phyloP scores from a whole-genome alignment of 1,139 yeast genomes.

The Blastobotrys persicus region DNA sequence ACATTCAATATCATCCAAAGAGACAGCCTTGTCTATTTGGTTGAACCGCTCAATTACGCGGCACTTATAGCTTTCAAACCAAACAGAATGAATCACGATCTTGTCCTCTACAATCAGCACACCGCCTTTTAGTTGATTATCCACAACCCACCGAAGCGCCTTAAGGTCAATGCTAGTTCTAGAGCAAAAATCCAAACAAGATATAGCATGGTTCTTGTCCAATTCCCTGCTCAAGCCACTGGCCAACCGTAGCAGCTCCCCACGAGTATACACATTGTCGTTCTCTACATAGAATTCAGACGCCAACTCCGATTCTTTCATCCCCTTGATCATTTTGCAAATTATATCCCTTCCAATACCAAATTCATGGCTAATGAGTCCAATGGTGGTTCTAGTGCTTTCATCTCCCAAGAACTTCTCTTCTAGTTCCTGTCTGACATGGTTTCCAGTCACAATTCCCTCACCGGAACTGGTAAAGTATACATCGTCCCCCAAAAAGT shows the following conservation, averaged over 20 bases:
- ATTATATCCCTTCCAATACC: constrained; percentile 20
- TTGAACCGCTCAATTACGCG: constrained; percentile 1
- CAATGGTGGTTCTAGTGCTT: constrained; percentile 22
- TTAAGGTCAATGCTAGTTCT: constrained; percentile 9
- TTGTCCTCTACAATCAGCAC: constrained; percentile 3
- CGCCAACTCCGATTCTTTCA: background rate
- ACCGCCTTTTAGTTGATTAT: background rate
- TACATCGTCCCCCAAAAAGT: constrained; percentile 21
- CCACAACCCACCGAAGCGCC: constrained; percentile 13
- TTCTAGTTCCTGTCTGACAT: constrained; percentile 21
- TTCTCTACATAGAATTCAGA: constrained; percentile 14
- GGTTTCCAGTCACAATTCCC: constrained; percentile 23
- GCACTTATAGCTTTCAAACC: background rate
- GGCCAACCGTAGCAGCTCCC: constrained; percentile 12
- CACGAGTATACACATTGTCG: constrained; percentile 14
- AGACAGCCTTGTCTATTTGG: background rate
- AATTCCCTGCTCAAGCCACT: background rate
- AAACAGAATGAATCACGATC: background rate
- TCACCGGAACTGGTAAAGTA: constrained; percentile 19
- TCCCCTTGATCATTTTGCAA: constrained; percentile 5
- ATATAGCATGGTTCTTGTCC: constrained; percentile 3
- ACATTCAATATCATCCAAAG: background rate
- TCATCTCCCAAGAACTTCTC: constrained; percentile 18
- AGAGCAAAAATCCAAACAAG: constrained; percentile 9
- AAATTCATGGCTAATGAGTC: constrained; percentile 21